Conservation (phyloP, 768 basidiomycete genomes). For the Collybia mongolica region DNA sequence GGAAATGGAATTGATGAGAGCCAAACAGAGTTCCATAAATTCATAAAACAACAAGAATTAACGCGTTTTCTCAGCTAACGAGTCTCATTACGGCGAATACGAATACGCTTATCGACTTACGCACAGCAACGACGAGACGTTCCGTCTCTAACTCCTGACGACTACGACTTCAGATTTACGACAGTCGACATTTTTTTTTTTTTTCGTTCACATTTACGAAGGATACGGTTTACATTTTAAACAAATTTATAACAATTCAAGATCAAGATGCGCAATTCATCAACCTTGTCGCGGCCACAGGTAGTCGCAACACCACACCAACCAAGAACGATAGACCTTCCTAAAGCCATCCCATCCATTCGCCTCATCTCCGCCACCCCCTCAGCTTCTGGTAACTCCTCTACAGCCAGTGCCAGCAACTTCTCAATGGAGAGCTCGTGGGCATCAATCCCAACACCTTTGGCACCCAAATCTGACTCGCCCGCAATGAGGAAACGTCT, state of each 20-base stretch:
- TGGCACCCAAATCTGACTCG: slow-evolving; percentile 27
- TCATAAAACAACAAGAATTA: slow-evolving; percentile 21
- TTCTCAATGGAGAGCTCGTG: slow-evolving; percentile 36
- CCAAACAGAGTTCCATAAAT: slow-evolving; percentile 13
- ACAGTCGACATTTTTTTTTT: slow-evolving; percentile 7
- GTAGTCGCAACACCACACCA: slow-evolving; percentile 22
- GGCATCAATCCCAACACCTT: slow-evolving; percentile 26
- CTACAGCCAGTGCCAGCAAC: slow-evolving; percentile 30
- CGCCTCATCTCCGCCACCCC: slow-evolving; percentile 70
- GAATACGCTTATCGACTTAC: slow-evolving; percentile 9
- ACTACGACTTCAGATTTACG: slow-evolving; percentile 8
- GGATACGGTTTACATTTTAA: slow-evolving; percentile 1
- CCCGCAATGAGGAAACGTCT: slow-evolving; percentile 40
- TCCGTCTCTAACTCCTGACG: slow-evolving; percentile 5
- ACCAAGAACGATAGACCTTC: slow-evolving; percentile 26
- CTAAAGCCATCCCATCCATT: slow-evolving; percentile 51
- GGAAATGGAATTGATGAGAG: slow-evolving; percentile 1
- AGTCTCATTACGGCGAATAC: slow-evolving; percentile 16
- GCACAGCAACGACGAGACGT: slow-evolving; percentile 4
- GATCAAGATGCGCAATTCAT: slow-evolving; percentile 11
- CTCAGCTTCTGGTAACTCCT: slow-evolving; percentile 43
- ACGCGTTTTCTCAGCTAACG: slow-evolving; percentile 21
- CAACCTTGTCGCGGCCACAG: slow-evolving; percentile 17
- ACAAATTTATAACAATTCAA: slow-evolving; percentile 5
- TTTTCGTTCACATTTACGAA: slow-evolving; percentile 11